A percentile compares a stretch with the other conserved stretches of the same genome.
These are phyloP conservation scores for Chalaropsis thielavioides DNA, from an alignment of 2,329 filamentous ascomycete genomes.

Conservation along the genomic window DNA sequence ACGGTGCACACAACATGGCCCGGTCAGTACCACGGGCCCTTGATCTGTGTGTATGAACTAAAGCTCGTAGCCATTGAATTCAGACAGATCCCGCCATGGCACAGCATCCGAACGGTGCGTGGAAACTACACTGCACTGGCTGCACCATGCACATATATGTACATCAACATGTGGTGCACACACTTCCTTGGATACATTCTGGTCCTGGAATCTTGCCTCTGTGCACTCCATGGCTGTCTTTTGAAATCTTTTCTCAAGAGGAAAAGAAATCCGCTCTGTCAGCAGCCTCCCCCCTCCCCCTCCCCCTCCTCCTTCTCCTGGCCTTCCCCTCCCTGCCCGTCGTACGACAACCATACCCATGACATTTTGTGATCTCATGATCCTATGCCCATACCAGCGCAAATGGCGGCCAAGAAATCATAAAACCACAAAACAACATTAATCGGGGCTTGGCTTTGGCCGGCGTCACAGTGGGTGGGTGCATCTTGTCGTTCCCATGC, in stretches of 20 bases:
- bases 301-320: background rate
- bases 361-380: conserved; percentile 1
- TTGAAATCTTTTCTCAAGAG: too few relatives aligned
- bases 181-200: too few relatives aligned
- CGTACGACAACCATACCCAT: background rate
- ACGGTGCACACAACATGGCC: too few relatives aligned
- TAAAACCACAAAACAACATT: background rate
- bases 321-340: background rate
- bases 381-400: background rate
- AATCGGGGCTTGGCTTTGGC: background rate
- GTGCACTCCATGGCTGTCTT: too few relatives aligned
- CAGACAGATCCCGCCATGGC: background rate
- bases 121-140: background rate
- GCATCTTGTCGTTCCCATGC: background rate
- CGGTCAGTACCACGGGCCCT: too few relatives aligned
- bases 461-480: background rate
- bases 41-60: too few relatives aligned
- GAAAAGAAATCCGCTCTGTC: background rate
- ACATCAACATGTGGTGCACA: background rate
- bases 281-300: background rate
- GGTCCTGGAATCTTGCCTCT: too few relatives aligned
- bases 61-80: too few relatives aligned
- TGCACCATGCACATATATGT: background rate
- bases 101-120: background rate
- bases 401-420: background rate